Conservation (phyloP, 768 basidiomycete species). For the Clathrus columnatus region DNA sequence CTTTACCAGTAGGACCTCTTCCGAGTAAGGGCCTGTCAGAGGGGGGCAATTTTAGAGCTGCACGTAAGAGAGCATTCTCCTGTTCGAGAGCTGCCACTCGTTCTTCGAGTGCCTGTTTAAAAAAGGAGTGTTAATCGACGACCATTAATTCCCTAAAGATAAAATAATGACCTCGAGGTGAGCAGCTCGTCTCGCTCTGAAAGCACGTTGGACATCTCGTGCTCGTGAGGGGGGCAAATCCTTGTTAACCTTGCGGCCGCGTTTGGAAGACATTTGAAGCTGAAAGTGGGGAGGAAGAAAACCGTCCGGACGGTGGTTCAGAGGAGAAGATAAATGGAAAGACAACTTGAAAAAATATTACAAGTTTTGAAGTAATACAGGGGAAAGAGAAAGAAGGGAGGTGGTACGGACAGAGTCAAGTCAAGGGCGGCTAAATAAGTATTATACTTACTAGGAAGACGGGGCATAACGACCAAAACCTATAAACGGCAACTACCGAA, state of each 20-base stretch:
- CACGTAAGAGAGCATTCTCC: slow-evolving; percentile 69
- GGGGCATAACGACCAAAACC: slow-evolving; percentile 10
- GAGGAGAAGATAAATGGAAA: slow-evolving; percentile 2
- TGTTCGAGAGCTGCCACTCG: slow-evolving; percentile 77
- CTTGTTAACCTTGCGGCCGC: slow-evolving; percentile 78
- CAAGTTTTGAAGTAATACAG: slow-evolving; percentile 6
- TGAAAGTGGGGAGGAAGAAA: slow-evolving; percentile 17
- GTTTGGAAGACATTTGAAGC: slow-evolving; percentile 66
- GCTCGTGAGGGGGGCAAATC: slow-evolving; percentile 63
- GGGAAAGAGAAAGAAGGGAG: slow-evolving; percentile 5
- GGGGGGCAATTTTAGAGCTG: slow-evolving; percentile 63
- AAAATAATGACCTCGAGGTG: slow-evolving; percentile 59
- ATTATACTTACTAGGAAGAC: background rate
- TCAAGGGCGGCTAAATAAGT: slow-evolving; percentile 7
- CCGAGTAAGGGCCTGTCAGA: slow-evolving; percentile 65
- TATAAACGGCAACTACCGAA: slow-evolving; percentile 7
- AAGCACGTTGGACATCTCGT: slow-evolving; percentile 82
- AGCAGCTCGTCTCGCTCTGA: slow-evolving; percentile 80
- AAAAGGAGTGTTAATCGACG: background rate
- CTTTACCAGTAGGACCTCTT: slow-evolving; percentile 82
- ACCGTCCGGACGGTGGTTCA: slow-evolving; percentile 10
- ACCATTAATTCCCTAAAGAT: slow-evolving; percentile 14
- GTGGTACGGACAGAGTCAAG: slow-evolving; percentile 9
- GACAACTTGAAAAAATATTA: slow-evolving; percentile 7
- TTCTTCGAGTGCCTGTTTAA: slow-evolving; percentile 63